These are phyloP conservation scores for Lathyrus sativus DNA, from an alignment of 306 rosid species.

Conservation along the genomic window DNA sequence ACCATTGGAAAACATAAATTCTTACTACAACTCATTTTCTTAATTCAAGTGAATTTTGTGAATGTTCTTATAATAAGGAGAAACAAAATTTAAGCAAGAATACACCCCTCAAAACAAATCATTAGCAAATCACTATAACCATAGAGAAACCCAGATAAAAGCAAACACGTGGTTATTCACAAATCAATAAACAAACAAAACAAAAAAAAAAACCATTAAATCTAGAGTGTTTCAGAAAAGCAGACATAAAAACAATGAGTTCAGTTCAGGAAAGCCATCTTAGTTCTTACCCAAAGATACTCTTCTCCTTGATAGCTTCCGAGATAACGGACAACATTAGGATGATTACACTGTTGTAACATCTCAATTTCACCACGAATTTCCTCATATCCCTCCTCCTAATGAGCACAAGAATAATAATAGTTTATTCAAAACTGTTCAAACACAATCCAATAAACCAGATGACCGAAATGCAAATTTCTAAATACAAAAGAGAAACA, in stretches of 20 bases:
- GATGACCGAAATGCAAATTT: constrained; percentile 21
- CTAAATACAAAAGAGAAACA: constrained; percentile 5
- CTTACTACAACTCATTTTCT: too few relatives aligned
- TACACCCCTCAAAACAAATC: constrained; percentile 11
- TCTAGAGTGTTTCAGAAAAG: neutral
- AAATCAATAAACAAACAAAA: neutral
- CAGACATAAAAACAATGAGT: neutral
- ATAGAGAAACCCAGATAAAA: constrained; percentile 14
- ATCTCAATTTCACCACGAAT: constrained; percentile 98
- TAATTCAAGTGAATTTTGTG: too few relatives aligned
- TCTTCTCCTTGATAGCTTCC: constrained; percentile 99
- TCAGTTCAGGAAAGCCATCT: neutral
- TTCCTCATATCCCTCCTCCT: constrained; percentile 99
- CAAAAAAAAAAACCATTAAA: neutral
- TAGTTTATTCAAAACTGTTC: constrained; percentile 29
- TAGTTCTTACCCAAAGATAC: constrained; percentile 83
- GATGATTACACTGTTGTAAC: constrained; percentile 98
- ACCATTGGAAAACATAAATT: too few relatives aligned
- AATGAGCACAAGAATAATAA: constrained; percentile 37
- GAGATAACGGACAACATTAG: constrained; percentile 94
- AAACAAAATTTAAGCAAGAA: constrained; percentile 19
- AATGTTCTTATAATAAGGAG: too few relatives aligned
- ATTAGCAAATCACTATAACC: constrained; percentile 21
- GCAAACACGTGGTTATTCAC: neutral
- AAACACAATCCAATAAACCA: constrained; percentile 13